phyloP scores from a whole-genome alignment of 495 filamentous ascomycete species.

The Daldinia bambusicola region DNA sequence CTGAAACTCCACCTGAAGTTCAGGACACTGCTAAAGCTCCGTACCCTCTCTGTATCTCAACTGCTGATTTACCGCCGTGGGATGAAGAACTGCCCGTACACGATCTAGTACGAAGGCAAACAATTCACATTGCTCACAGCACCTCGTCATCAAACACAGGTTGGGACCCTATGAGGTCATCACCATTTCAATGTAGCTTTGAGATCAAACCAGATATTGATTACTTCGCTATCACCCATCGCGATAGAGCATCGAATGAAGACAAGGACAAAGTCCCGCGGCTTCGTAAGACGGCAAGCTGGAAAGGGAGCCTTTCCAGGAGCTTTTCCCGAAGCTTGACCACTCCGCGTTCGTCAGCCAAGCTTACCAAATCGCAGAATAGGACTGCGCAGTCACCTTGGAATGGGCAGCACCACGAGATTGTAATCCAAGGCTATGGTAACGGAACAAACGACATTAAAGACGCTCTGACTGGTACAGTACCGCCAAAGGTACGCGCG shows the following conservation, averaged over 20 bases:
- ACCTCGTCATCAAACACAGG: background rate
- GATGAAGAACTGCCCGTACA: constrained; percentile 39
- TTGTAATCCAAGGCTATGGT: constrained; percentile 55
- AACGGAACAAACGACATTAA: constrained; percentile 53
- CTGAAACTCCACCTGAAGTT: constrained; percentile 53
- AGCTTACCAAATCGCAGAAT: constrained; percentile 39
- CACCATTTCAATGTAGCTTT: constrained; percentile 18
- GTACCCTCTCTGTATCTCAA: constrained; percentile 58
- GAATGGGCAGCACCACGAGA: constrained; percentile 50
- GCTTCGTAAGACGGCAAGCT: constrained; percentile 27
- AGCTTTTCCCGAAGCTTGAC: constrained; percentile 37
- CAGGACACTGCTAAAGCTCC: constrained; percentile 44
- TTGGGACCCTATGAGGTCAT: constrained; percentile 1
- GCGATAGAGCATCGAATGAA: constrained; percentile 24
- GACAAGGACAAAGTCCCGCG: constrained; percentile 14
- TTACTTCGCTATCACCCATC: constrained; percentile 50
- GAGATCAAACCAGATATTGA: constrained; percentile 58
- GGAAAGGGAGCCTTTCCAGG: constrained; percentile 41
- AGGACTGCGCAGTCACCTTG: constrained; percentile 15
- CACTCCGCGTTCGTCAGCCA: constrained; percentile 47
- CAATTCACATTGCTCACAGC: constrained; percentile 25
- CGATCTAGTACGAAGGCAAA: constrained; percentile 38
- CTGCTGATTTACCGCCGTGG: constrained; percentile 56
- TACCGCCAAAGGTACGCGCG: background rate
- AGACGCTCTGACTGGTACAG: background rate